phyloP scores from a whole-genome alignment of 2,329 filamentous ascomycete genomes.

The Penicillium sp. region DNA sequence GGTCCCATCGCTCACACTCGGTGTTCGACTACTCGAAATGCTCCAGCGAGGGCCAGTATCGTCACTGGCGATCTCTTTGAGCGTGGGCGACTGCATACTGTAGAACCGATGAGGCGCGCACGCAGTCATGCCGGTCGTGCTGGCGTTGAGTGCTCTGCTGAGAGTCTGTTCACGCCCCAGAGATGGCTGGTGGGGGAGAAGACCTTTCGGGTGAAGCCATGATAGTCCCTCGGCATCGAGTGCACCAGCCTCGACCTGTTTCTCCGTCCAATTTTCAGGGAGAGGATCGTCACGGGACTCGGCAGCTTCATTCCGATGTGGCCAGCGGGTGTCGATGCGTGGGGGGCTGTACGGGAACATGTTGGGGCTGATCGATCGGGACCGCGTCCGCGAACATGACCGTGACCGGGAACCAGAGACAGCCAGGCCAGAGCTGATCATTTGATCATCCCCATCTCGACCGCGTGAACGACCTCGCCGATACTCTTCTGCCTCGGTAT shows the following conservation, averaged over 20 bases:
- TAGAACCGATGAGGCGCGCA: slow-evolving; percentile 16
- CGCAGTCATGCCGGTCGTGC: not conserved
- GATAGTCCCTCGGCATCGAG: slow-evolving; percentile 8
- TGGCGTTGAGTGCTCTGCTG: not conserved
- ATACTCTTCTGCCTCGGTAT: not conserved
- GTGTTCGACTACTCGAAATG: slow-evolving; percentile 1
- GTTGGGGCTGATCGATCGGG: slow-evolving; percentile 7
- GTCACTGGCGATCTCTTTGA: not conserved
- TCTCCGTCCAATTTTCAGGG: not conserved
- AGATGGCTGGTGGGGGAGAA: not conserved
- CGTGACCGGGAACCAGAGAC: not conserved
- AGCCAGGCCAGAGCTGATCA: slow-evolving; percentile 7
- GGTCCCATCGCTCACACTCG: slow-evolving; percentile 1
- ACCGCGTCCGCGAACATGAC: slow-evolving; percentile 1
- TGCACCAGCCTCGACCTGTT: not conserved
- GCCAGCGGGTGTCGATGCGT: slow-evolving; percentile 5
- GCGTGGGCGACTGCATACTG: slow-evolving; percentile 7
- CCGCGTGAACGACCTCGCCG: slow-evolving; percentile 3
- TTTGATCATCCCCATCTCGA: slow-evolving; percentile 1
- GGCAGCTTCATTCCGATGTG: slow-evolving; percentile 2
- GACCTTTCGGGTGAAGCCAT: slow-evolving; percentile 11
- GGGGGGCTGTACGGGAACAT: slow-evolving; percentile 19
- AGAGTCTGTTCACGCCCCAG: not conserved
- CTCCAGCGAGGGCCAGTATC: not conserved
- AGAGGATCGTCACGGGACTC: not conserved